These are phyloP conservation scores for Rhodomyrtus tomentosa DNA, from an alignment of 345 rosid genomes.

Conservation along the genomic window DNA sequence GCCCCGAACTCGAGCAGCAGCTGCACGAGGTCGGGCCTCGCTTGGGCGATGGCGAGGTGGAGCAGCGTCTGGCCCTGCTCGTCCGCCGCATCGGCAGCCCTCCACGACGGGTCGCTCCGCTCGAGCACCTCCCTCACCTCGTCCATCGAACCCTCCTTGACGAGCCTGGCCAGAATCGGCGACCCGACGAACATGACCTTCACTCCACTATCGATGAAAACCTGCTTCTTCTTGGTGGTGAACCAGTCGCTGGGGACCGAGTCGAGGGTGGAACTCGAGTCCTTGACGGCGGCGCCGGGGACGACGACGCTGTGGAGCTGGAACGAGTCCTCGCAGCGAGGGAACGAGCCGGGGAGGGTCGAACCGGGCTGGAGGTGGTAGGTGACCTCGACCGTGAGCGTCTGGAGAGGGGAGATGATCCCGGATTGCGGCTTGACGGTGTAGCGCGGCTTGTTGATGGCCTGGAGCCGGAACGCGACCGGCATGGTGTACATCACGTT, in stretches of 20 bases:
- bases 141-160: slow-evolving; percentile 39
- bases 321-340: slow-evolving; percentile 35
- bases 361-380: slow-evolving; percentile 29
- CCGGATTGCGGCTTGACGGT: slow-evolving; percentile 42
- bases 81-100: slow-evolving; percentile 30
- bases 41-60: slow-evolving; percentile 37
- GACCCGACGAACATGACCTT: slow-evolving; percentile 59
- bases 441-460: slow-evolving; percentile 34
- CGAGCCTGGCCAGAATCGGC: slow-evolving; percentile 32
- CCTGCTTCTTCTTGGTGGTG: slow-evolving; percentile 54
- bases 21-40: slow-evolving; percentile 52
- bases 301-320: slow-evolving; percentile 57
- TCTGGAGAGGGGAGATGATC: slow-evolving; percentile 42
- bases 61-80: slow-evolving; percentile 35
- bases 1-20: slow-evolving; percentile 49
- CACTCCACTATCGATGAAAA: slow-evolving; percentile 48
- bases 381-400: slow-evolving; percentile 31
- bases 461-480: slow-evolving; percentile 48
- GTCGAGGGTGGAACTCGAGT: slow-evolving; percentile 18
- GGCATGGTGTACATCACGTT: slow-evolving; percentile 77
- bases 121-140: slow-evolving; percentile 48
- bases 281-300: slow-evolving; percentile 54
- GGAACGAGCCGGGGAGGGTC: slow-evolving; percentile 27
- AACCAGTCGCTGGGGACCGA: slow-evolving; percentile 54
- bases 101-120: slow-evolving; percentile 34